phyloP scores from a whole-genome alignment of 148 eudicot species.

The Agrostemma githago region DNA sequence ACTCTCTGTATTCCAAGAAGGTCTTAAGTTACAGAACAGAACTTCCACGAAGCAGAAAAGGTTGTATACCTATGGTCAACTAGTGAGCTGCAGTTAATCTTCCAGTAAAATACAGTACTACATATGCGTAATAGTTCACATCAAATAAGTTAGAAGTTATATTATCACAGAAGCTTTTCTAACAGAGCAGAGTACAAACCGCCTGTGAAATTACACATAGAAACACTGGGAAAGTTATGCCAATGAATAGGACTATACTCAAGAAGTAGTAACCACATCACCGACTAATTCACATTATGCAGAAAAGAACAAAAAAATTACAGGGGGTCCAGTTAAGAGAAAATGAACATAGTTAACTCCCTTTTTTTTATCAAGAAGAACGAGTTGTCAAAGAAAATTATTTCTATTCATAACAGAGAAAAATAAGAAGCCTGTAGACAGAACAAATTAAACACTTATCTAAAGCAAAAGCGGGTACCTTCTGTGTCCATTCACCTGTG shows the following conservation, averaged over 20 bases:
- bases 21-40: neutral
- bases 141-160: neutral
- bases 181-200: neutral
- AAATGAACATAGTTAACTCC: neutral
- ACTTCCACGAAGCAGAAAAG: neutral
- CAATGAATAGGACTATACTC: neutral
- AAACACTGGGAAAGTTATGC: neutral
- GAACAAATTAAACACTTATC: neutral
- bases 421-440: neutral
- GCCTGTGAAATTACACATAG: neutral
- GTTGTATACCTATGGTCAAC: neutral
- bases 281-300: neutral
- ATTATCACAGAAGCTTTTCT: constrained; percentile 3
- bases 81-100: neutral
- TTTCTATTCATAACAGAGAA: neutral
- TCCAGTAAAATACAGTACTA: neutral
- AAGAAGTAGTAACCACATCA: neutral
- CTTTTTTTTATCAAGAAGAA: neutral
- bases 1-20: too few relatives aligned
- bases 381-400: neutral
- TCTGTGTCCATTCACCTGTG: constrained; percentile 99
- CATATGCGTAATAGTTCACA: neutral
- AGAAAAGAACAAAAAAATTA: neutral
- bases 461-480: constrained; percentile 40
- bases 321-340: neutral